A percentile compares a stretch with the other conserved stretches of the same genome.
Conservation (phyloP, 2,329 filamentous ascomycete genomes). For the Amphichorda felina region DNA sequence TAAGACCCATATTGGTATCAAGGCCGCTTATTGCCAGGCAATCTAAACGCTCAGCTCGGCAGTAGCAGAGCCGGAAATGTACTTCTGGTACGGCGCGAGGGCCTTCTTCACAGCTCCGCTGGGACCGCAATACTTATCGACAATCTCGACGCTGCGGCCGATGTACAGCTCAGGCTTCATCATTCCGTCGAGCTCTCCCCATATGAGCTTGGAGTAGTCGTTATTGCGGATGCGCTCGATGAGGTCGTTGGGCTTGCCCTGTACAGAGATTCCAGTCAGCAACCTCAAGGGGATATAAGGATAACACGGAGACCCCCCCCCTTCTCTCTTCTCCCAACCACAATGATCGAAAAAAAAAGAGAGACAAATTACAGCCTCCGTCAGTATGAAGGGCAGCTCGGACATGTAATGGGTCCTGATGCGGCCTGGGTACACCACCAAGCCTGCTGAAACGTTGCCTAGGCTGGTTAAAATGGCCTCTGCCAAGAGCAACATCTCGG, state of each 20-base stretch:
- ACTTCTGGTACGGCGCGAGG: conserved; percentile 23
- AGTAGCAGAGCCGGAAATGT: conserved; percentile 20
- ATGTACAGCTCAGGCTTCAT: conserved; percentile 46
- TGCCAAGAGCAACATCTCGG: conserved; percentile 54
- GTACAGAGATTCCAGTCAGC: conserved; percentile 20
- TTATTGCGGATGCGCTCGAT: conserved; percentile 63
- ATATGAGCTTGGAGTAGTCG: conserved; percentile 65
- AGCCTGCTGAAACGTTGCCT: conserved; percentile 55
- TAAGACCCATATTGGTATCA: no score
- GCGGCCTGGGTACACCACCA: conserved; percentile 70
- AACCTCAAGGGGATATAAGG: conserved; percentile 47
- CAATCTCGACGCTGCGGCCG: conserved; percentile 31
- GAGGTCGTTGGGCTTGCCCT: conserved; percentile 70
- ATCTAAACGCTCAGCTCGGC: conserved; percentile 24
- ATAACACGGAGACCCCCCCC: conserved; percentile 76
- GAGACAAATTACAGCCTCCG: no score
- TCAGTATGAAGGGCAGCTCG: conserved; percentile 85
- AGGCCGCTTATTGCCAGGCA: no score
- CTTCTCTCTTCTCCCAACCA: conserved; percentile 79
- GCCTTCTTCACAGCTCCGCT: conserved; percentile 25
- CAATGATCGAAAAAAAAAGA: no score
- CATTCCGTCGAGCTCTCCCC: conserved; percentile 55
- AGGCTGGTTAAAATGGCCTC: conserved; percentile 56
- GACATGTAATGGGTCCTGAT: no score
- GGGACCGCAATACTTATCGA: conserved; percentile 30